phyloP scores from a whole-genome alignment of 805 yeast species.

The Zygoascus flipseniorum region DNA sequence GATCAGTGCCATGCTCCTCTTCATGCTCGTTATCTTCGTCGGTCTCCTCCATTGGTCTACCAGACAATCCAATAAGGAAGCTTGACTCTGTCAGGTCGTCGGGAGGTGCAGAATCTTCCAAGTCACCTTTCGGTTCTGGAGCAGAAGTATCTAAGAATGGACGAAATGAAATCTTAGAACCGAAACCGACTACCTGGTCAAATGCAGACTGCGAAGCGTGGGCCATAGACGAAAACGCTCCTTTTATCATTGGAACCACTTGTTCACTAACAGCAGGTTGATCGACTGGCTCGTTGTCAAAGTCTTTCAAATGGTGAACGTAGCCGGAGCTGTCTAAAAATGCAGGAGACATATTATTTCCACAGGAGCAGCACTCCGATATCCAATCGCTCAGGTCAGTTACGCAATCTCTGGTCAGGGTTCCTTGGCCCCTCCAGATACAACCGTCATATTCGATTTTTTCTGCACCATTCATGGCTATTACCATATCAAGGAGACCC shows the following conservation, averaged over 20 bases:
- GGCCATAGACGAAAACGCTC: not conserved
- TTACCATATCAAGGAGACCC: conserved; percentile 14
- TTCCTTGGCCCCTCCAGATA: conserved; percentile 10
- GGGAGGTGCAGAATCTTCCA: conserved; percentile 4
- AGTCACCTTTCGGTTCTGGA: not conserved
- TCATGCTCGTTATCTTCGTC: conserved; percentile 3
- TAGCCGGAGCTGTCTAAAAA: conserved; percentile 14
- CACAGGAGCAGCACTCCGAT: conserved; percentile 16
- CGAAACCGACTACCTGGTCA: not conserved
- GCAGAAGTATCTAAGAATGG: not conserved
- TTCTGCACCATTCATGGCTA: conserved; percentile 13
- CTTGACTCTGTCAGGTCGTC: conserved; percentile 16
- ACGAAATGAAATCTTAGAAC: not conserved
- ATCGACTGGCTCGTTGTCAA: not conserved
- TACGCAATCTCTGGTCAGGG: conserved; percentile 4
- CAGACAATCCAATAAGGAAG: conserved; percentile 17
- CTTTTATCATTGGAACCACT: not conserved
- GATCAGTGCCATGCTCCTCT: not conserved
- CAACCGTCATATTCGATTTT: conserved; percentile 15
- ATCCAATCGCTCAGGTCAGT: conserved; percentile 18
- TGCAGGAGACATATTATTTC: conserved; percentile 9
- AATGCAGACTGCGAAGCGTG: not conserved
- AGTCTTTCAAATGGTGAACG: conserved; percentile 14
- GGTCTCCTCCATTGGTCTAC: conserved; percentile 11
- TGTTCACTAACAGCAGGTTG: not conserved